Evolutionary conservation across 768 basidiomycete species (phyloP).

Genomic region (Suillus fuscotomentosus): DNA sequence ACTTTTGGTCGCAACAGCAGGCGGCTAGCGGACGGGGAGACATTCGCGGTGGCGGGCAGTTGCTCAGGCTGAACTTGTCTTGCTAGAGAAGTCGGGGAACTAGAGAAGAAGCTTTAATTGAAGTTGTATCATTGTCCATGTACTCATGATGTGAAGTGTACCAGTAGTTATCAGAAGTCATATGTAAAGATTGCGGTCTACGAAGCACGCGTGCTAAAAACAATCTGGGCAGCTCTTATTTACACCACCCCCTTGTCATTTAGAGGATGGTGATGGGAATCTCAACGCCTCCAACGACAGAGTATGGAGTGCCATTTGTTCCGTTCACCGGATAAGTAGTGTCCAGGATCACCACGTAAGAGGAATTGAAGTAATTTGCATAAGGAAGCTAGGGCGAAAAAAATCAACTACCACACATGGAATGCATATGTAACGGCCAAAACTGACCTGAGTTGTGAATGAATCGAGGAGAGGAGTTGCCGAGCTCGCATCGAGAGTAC

Average conservation of each 20-base stretch:
- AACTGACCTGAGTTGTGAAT: constrained; percentile 20
- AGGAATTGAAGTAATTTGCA: constrained; percentile 20
- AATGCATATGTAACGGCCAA: background rate
- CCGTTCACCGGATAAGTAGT: constrained; percentile 23
- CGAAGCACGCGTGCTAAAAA: background rate
- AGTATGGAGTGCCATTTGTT: constrained; percentile 19
- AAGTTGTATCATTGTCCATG: background rate
- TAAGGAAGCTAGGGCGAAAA: constrained; percentile 19
- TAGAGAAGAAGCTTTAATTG: background rate
- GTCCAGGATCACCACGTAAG: constrained; percentile 25
- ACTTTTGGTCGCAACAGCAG: background rate
- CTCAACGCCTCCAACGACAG: constrained; percentile 21
- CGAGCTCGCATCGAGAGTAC: constrained; percentile 10
- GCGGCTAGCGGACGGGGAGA: too few species aligned
- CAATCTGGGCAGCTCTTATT: background rate
- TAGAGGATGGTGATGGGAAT: constrained; percentile 9
- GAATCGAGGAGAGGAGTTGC: constrained; percentile 6
- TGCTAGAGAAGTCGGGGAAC: constrained; percentile 13
- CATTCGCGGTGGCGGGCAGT: too few species aligned
- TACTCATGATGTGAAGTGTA: background rate
- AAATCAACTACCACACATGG: constrained; percentile 4
- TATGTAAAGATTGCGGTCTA: background rate
- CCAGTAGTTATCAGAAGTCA: background rate
- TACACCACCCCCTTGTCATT: background rate
- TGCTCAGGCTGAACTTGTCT: constrained; percentile 3